A percentile compares a stretch with the other conserved stretches of the same genome.
Evolutionary conservation across 108 stramenopile genomes (phyloP).

Genomic region (Conticribra guillardii): DNA sequence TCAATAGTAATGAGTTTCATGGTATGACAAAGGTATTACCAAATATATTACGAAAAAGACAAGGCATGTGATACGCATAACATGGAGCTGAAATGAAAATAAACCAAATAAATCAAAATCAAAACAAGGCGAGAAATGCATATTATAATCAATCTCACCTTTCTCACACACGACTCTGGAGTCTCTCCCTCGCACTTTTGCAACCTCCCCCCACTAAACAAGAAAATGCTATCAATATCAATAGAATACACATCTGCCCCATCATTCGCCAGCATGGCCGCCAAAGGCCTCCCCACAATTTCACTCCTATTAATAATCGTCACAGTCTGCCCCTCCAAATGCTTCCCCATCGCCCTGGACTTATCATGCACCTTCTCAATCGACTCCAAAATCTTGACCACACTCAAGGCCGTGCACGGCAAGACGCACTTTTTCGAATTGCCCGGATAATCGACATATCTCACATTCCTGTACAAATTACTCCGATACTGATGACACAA

Average conservation of each 20-base stretch:
- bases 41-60: background rate
- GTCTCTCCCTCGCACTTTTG: conserved; percentile 61
- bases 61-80: background rate
- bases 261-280: conserved; percentile 97
- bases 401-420: conserved; percentile 94
- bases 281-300: conserved; percentile 96
- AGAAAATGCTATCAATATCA: conserved; percentile 93
- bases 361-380: conserved; percentile 74
- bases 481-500: conserved; percentile 92
- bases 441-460: conserved; percentile 77
- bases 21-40: too few species aligned
- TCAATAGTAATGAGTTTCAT: too few species aligned
- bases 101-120: background rate
- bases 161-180: conserved; percentile 89
- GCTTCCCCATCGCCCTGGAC: conserved; percentile 63
- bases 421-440: conserved; percentile 89
- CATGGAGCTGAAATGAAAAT: background rate
- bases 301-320: conserved; percentile 95
- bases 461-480: conserved; percentile 93
- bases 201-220: conserved; percentile 74
- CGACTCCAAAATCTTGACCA: conserved; percentile 92
- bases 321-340: conserved; percentile 86
- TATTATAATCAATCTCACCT: conserved; percentile 50
- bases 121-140: background rate
- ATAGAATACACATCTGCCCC: conserved; percentile 95